These are phyloP conservation scores for Rhizophagus prolifer DNA, from an alignment of 192 early-diverging fungal genomes.

Conservation along the genomic window DNA sequence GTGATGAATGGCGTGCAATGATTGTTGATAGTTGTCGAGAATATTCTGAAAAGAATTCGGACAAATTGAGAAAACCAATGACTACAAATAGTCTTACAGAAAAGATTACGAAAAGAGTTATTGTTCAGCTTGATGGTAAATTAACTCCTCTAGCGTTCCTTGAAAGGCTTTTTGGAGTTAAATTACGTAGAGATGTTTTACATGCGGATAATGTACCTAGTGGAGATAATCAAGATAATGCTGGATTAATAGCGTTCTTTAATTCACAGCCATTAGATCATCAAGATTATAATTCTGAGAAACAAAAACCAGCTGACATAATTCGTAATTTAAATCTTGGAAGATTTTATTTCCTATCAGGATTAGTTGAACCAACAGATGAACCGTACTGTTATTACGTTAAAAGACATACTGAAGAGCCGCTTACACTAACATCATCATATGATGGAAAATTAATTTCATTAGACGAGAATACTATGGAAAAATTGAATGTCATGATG, in stretches of 20 bases:
- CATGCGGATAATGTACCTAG: background rate
- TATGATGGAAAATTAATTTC: slow-evolving; percentile 10
- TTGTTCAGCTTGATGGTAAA: slow-evolving; percentile 7
- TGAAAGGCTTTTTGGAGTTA: slow-evolving; percentile 14
- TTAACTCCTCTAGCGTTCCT: slow-evolving; percentile 13
- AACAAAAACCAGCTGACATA: background rate
- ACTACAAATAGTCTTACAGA: slow-evolving; percentile 2
- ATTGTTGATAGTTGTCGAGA: background rate
- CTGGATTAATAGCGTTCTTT: background rate
- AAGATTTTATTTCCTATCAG: slow-evolving; percentile 14
- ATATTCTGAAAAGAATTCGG: background rate
- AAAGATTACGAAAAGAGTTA: background rate
- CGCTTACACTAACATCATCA: slow-evolving; percentile 7
- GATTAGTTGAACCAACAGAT: background rate
- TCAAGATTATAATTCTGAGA: background rate
- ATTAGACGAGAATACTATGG: background rate
- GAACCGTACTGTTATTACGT: slow-evolving; percentile 4
- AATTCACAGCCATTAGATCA: background rate
- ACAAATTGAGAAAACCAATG: slow-evolving; percentile 8
- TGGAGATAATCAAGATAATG: background rate
- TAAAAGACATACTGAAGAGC: background rate
- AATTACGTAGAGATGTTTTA: slow-evolving; percentile 14
- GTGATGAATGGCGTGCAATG: background rate
- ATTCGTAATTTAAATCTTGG: background rate
- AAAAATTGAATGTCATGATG: slow-evolving; percentile 8